Evolutionary conservation across 139 green algal species (phyloP), one percentile per base, ranked within the genome.

Genomic region (Picochlorum sp.): DNA sequence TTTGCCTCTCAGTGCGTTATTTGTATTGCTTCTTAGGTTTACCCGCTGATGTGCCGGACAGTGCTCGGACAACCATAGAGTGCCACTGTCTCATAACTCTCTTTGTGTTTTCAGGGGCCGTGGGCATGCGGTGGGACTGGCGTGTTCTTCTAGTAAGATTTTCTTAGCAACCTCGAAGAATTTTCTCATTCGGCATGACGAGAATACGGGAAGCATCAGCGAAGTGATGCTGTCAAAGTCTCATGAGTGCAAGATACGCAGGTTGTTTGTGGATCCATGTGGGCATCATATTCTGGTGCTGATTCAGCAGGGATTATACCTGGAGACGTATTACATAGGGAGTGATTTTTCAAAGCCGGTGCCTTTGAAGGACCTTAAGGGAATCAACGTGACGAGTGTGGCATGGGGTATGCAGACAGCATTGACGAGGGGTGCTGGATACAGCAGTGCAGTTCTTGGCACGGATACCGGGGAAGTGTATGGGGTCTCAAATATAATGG

Each of bases 121-220:
- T 20, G 65, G 71, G 26, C 20, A 62, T 38, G 41, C 65, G 1
- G 59, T 78, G 4, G 65, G 58, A 18, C 69, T 78, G 23, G 55
- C 71, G 2, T 57, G 57, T 10, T 62, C 56, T 52, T 70, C 69
- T 41, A 81, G 89, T n/a, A 63, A 28, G 7, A 67, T 96, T 4
- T 63, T 88, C 11, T 66, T 96, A 23, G 86, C 80, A 21, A 96
- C 89, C 14, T 78, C 75, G 2, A 51, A 75, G 7, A 87, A 81
- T 7, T 92, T 73, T 58, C 58, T 96, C 34, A 56, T 95, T 32
- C 79, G 89, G 3, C 92, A 94, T 66, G 73, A 87, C 37, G 82
- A 78, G 10, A 57, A 64, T 44, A 66, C 70, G 3, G 57, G 28
- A 56, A 61, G 70, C 72, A 78, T 81, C 34, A 26, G 61, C 24